Conservation (phyloP, 2,329 filamentous ascomycete genomes). For the Talaromyces piceae region DNA sequence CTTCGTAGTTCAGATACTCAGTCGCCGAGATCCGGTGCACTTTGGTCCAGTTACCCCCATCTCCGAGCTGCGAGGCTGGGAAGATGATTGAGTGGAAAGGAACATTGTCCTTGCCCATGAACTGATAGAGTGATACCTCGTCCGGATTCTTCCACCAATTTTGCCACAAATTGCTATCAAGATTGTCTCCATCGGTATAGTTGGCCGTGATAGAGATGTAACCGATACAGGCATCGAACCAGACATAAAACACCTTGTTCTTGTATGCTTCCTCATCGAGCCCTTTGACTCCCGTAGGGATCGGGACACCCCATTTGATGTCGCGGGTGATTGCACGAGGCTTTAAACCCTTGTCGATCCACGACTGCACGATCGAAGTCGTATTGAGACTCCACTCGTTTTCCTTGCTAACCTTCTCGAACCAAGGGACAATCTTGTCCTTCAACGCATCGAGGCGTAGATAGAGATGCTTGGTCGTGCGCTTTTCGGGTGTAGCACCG, state of each 20-base stretch:
- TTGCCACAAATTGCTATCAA: slow-evolving; percentile 59
- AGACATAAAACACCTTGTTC: slow-evolving; percentile 82
- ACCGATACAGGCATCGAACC: slow-evolving; percentile 88
- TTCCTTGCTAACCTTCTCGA: slow-evolving; percentile 62
- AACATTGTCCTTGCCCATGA: slow-evolving; percentile 90
- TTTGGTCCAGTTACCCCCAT: slow-evolving; percentile 79
- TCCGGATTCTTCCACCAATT: slow-evolving; percentile 91
- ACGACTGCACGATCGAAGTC: slow-evolving; percentile 38
- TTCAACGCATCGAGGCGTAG: slow-evolving; percentile 80
- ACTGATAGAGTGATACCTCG: slow-evolving; percentile 82
- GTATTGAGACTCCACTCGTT: slow-evolving; percentile 48
- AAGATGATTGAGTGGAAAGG: slow-evolving; percentile 88
- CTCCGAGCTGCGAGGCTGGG: slow-evolving; percentile 78
- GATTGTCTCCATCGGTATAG: slow-evolving; percentile 55
- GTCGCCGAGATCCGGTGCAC: slow-evolving; percentile 82
- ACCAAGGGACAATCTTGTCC: slow-evolving; percentile 69
- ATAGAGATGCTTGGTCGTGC: slow-evolving; percentile 84
- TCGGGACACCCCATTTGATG: slow-evolving; percentile 75
- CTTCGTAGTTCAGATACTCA: slow-evolving; percentile 83
- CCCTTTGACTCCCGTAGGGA: slow-evolving; percentile 29
- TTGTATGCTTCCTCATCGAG: slow-evolving; percentile 50
- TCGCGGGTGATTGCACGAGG: slow-evolving; percentile 86
- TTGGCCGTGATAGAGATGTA: slow-evolving; percentile 92
- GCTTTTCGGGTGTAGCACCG: slow-evolving; percentile 64
- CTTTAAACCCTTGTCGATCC: slow-evolving; percentile 67